Evolutionary conservation across 345 rosid species (phyloP), one percentile per base, ranked within the genome.

Genomic region (Eucalyptus cloeziana): DNA sequence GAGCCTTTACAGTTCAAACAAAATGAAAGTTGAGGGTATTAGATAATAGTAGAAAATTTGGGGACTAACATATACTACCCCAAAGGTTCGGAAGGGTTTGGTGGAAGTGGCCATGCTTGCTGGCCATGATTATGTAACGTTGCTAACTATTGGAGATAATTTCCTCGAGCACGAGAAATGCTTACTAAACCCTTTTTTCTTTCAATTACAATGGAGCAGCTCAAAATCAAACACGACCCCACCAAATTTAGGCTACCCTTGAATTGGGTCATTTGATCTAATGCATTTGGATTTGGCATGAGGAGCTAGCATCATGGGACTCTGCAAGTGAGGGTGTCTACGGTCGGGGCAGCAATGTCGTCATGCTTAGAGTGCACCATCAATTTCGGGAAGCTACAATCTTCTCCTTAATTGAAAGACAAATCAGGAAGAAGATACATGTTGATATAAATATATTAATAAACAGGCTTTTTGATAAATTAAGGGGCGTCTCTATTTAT

Each of bases 321-420:
- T 62, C 13, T 13, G 33, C 5, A 0, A 62, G 71, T 62, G 71
- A 13, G 19, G 19, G 37, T 30, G 33, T 30, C 33, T 30, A 62
- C 1, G 3, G 71, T 7, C 0, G 5, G 8, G 71, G 17, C 8
- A 14, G 19, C 4, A 13, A 62, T 30, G 33, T 15, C 9, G 1
- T 13, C 33, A 62, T 62, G 33, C 5, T 62, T 0, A 10, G 71
- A 62, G 71, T 13, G 71, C 71, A 30, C 2, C 71, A 13, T 30
- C 33, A 30, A 62, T 62, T 14, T 62, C 1, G 10, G 1, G 37
- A 62, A 62, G 37, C 37, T 30, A 62, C 33, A 13, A 13, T 62
- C 33, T 62, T 62, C 8, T 62, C 37, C 19, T 7, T 7, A 13
- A 62, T 62, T 62, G 19, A 30, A 30, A 62, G 33, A 30, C 71